A percentile compares a stretch with the other conserved stretches of the same genome.
phyloP scores from a whole-genome alignment of 2,329 filamentous ascomycete genomes.

The Teratosphaeria nubilosa region DNA sequence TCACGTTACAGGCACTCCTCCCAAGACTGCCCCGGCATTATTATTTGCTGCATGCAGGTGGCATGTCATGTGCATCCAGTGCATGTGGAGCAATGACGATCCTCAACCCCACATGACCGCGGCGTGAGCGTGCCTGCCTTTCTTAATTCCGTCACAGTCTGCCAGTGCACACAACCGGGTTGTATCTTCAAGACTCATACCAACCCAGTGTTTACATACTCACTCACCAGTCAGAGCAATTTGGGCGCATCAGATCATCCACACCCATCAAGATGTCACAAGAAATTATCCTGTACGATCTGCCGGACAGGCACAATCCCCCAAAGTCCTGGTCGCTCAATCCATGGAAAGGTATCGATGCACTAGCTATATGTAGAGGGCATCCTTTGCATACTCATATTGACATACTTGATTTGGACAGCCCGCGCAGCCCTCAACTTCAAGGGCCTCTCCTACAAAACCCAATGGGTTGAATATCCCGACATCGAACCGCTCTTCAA shows the following conservation, averaged over 20 bases:
- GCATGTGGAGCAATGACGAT: too few relatives aligned
- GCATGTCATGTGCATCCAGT: too few relatives aligned
- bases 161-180: too few relatives aligned
- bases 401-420: constrained; percentile 20
- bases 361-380: background rate
- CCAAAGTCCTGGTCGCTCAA: constrained; percentile 54
- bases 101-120: background rate
- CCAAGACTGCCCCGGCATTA: too few relatives aligned
- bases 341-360: constrained; percentile 55
- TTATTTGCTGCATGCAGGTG: too few relatives aligned
- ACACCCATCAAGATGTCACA: constrained; percentile 11
- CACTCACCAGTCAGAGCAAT: background rate
- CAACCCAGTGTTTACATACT: background rate
- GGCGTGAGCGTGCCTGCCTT: background rate
- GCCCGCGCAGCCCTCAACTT: constrained; percentile 57
- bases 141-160: too few relatives aligned
- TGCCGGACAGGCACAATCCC: constrained; percentile 43
- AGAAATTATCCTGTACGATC: constrained; percentile 50
- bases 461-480: constrained; percentile 60
- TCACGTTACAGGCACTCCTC: too few relatives aligned
- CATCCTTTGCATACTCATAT: background rate
- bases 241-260: background rate
- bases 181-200: background rate
- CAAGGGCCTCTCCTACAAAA: constrained; percentile 57
- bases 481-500: constrained; percentile 48